Conservation (phyloP, 192 early-diverging fungal species). For the Helicostylum pulchrum region DNA sequence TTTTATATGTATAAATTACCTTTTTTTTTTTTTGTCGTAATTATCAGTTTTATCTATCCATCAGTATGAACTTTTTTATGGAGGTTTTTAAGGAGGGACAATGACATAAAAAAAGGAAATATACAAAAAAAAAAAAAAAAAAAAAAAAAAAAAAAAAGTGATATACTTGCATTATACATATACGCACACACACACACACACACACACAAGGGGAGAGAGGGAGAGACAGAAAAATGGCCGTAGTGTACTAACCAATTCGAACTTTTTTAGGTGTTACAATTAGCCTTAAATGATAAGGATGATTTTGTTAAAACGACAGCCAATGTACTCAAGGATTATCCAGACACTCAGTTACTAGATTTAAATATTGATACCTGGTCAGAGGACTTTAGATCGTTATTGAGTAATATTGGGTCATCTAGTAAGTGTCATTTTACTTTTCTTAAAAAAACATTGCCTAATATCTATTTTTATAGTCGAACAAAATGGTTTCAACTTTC, state of each 20-base stretch:
- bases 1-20: no score
- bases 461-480: constrained; percentile 12
- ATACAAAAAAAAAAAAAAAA: no score
- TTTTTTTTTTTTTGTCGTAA: no score
- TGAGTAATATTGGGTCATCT: constrained; percentile 3
- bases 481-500: constrained; percentile 19
- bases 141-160: no score
- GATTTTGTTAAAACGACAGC: constrained; percentile 1
- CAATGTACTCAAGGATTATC: constrained; percentile 11
- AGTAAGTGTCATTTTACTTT: neutral
- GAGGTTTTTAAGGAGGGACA: no score
- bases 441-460: neutral
- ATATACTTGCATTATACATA: no score
- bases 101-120: no score
- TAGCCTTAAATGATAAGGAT: constrained; percentile 5
- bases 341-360: neutral
- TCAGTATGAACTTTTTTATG: no score
- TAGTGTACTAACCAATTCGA: neutral
- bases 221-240: no score
- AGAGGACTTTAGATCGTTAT: neutral
- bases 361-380: constrained; percentile 4
- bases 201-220: no score
- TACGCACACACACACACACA: no score
- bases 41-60: no score
- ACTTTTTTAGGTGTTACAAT: constrained; percentile 1